A percentile compares a stretch with the other conserved stretches of the same genome.
These are phyloP conservation scores for Candida wancherniae DNA, from an alignment of 805 yeast species.

Conservation along the genomic window DNA sequence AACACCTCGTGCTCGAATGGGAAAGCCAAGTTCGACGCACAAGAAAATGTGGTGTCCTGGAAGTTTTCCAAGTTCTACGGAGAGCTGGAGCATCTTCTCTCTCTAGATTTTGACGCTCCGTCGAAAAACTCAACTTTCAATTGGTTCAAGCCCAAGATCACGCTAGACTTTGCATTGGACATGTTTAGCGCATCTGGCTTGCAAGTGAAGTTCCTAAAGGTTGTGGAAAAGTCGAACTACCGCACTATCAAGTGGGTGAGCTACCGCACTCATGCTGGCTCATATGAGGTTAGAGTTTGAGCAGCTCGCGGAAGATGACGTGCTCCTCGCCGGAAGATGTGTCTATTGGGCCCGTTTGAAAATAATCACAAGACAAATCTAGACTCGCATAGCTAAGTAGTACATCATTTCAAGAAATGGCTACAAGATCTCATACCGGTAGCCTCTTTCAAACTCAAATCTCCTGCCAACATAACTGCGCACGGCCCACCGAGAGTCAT, in stretches of 20 bases:
- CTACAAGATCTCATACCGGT: no score
- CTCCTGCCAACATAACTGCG: no score
- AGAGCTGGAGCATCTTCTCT: conserved; percentile 54
- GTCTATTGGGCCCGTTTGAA: no score
- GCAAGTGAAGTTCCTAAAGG: conserved; percentile 65
- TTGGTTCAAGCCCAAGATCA: conserved; percentile 76
- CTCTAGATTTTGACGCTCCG: conserved; percentile 37
- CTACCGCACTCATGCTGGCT: conserved; percentile 70
- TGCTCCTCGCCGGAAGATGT: no score
- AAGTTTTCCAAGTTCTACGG: conserved; percentile 65
- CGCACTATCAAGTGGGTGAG: conserved; percentile 84
- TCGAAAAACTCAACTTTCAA: conserved; percentile 9
- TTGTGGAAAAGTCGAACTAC: conserved; percentile 56
- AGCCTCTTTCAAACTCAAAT: no score
- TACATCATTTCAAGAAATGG: no score
- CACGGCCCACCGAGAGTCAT: no score
- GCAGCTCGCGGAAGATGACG: background rate
- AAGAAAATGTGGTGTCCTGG: conserved; percentile 66
- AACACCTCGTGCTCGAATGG: conserved; percentile 49
- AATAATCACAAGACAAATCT: no score
- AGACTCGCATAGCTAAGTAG: no score
- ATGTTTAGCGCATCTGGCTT: conserved; percentile 79
- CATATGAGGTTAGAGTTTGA: conserved; percentile 62
- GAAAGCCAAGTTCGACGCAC: conserved; percentile 62
- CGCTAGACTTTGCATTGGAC: conserved; percentile 60